Base-by-base conservation (phyloP, 345 rosid genomes). In the Jatropha curcas region DNA sequence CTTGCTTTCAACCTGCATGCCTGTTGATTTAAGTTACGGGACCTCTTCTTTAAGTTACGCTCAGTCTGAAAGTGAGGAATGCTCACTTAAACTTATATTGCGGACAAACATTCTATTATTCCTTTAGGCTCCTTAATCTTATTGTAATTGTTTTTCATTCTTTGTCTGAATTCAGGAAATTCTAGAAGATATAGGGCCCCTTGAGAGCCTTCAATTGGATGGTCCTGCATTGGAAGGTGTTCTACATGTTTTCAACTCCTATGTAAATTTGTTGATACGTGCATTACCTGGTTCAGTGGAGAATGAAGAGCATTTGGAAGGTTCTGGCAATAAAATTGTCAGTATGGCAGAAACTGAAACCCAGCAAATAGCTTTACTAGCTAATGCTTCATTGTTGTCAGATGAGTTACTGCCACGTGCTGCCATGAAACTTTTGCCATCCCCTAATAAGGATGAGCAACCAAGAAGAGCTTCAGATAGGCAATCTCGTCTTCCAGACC, bases 401-500 rank as follows among this genome's bases (percentile, higher is more conserved):
- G 98, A 94, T 31, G 97, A 94, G 76, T 76, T 92, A 73, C 88
- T 94, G 41, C 98, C 97, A 0, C 89, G 92, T 27, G 88, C 97
- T 48, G 92, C 93, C 60, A 79, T 81, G 80, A 92, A 81, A 84
- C 87, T 92, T 76, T 65, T 88, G 78, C 82, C 92, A n/a, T 9
- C 37, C 22, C 67, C 84, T 60, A 76, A 64, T 14, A 84, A 74
- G 20, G 90, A 90, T 57, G 85, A 80, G 50, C 84, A 83, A 51
- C 70, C 85, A n/a, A 85, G 86, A 76, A 82, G 83, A 82, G 81
- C 83, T 73, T 74, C 97, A 9, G 87, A 89, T 1, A 88, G 81
- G 82, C 92, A 88, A 71, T 82, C 75, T 65, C 92, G 86, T 65
- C 71, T 87, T 56, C 97, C 97, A 3, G 96, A 92, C 69, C 98